Base-by-base conservation (phyloP, 192 early-diverging fungal species). In the Coemansia sp. region DNA sequence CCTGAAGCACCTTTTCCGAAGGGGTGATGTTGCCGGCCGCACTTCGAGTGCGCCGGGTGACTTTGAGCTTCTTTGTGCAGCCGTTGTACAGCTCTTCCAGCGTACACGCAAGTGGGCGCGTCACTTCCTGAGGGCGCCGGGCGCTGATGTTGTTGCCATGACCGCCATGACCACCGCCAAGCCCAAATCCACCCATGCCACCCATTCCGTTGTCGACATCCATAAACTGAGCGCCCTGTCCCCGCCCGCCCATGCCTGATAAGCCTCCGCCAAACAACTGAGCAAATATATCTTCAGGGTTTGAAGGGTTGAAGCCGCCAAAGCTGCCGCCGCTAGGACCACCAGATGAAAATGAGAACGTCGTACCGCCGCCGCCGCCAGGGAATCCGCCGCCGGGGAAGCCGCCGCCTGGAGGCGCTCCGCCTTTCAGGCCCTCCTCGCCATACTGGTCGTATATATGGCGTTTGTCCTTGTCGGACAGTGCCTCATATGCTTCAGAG, bases 401-500 rank as follows among this genome's bases (percentile, higher is more conserved):
- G 22, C 56, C 69, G 60, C 82, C 82, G 59, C 73, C 76, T 7
- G 82, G 89, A 25, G 84, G 66, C 61, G 65, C 86, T 29, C 87
- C 88, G 73, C 82, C 86, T 63, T 83, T 79, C 27, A 91, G 78
- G 57, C 94, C 95, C 63, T 95, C 95, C 75, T 97, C 94, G 56
- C 95, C 95, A 70, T 85, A 97, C 69, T 89, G 87, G 71, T 99
- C 97, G 79, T 99, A 99, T 60, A 93, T 84, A 57, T 88, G 81
- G 56, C 94, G 87, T 83, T 95, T 96, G 25, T 98, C 83, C 54
- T 85, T 48, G 77, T 99, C 96, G 12, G 93, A 94, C 24, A 99
- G 88, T 56, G 93, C 87, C 71, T 98, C 96, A 71, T 95, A 99
- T 9, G 97, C 96, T 75, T 98, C 94, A 48, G 93, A 94, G 65